Conservation (phyloP, 768 basidiomycete species). For the Lactarius tabidus region DNA sequence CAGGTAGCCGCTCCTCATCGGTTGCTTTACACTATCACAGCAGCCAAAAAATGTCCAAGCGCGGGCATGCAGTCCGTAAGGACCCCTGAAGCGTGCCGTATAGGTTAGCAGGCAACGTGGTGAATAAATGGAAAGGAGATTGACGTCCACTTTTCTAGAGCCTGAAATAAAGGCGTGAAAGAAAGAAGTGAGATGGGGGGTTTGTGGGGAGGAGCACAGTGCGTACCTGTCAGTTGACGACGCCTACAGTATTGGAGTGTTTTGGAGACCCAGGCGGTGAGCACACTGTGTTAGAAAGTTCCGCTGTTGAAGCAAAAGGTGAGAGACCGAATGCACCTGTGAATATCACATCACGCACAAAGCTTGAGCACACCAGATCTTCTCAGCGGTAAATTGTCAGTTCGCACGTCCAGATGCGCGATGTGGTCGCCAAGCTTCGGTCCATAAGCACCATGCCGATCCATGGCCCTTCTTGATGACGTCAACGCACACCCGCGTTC, state of each 20-base stretch:
- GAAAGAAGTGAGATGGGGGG: too few species aligned
- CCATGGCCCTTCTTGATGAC: conserved; percentile 54
- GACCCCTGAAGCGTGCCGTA: too few species aligned
- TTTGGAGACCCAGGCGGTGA: conserved; percentile 48
- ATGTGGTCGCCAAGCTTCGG: conserved; percentile 72
- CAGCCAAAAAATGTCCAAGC: too few species aligned
- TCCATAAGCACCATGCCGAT: conserved; percentile 91
- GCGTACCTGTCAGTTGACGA: conserved; percentile 74
- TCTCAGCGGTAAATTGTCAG: conserved; percentile 77
- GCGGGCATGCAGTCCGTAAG: too few species aligned
- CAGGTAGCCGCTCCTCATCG: too few species aligned
- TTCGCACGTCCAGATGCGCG: conserved; percentile 80
- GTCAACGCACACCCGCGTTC: conserved; percentile 65
- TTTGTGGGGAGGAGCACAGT: neutral
- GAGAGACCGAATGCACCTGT: neutral
- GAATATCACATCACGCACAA: conserved; percentile 37
- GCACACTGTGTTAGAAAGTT: conserved; percentile 74
- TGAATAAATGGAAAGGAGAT: conserved; percentile 29
- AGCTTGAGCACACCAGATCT: conserved; percentile 67
- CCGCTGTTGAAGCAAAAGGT: conserved; percentile 40
- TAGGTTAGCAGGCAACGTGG: too few species aligned
- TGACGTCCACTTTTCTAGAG: conserved; percentile 72
- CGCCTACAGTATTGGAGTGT: conserved; percentile 60
- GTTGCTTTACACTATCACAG: too few species aligned
- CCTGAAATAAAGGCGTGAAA: conserved; percentile 33